Evolutionary conservation across 371 early-diverging fungal genomes (phyloP), one percentile per base, ranked within the genome.

Genomic region (Saksenaea vasiformis): DNA sequence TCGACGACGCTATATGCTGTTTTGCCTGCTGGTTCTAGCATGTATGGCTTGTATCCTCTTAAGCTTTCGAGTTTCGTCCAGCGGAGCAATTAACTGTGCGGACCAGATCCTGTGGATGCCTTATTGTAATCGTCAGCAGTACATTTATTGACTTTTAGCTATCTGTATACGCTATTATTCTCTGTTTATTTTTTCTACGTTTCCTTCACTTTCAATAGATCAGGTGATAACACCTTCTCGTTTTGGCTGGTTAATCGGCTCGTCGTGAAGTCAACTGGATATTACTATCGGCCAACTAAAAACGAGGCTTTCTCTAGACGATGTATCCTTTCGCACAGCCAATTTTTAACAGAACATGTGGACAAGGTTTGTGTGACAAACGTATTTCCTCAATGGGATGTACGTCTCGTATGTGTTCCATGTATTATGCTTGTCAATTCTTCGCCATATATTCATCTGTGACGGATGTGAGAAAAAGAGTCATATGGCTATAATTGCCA

Each of bases 91-190:
- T 39, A 65, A 61, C 14, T 69, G 70, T 39, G 56, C 69, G 3
- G 59, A 61, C 34, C 53, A 59, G 58, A 64, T 69, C 37, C 22
- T 69, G 2, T 69, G 70, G 70, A 54, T 69, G 17, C 70, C 70
- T 27, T 39, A 47, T 43, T 69, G 70, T 22, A 62, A 58, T 31
- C 55, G 44, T 17, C 58, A 69, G 31, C 35, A 69, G 54, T 69
- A 65, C 37, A 28, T 59, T 60, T 19, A 10, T 47, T 22, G 3
- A 47, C 51, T 22, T n/a, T 3, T 10, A 10, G 7, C 24, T 19
- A 22, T 10, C 51, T 22, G 51, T 47, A 47, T 22, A 22, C n/a
- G 8, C 22, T 2, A 47, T 22, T 2, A 22, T 22, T 5, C 17
- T 43, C 4, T 44, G n/a, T n/a, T 19, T 10, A 22, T 47, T 47